phyloP scores from a whole-genome alignment of 2,329 filamentous ascomycete species.

The Hypoxylon sp. region DNA sequence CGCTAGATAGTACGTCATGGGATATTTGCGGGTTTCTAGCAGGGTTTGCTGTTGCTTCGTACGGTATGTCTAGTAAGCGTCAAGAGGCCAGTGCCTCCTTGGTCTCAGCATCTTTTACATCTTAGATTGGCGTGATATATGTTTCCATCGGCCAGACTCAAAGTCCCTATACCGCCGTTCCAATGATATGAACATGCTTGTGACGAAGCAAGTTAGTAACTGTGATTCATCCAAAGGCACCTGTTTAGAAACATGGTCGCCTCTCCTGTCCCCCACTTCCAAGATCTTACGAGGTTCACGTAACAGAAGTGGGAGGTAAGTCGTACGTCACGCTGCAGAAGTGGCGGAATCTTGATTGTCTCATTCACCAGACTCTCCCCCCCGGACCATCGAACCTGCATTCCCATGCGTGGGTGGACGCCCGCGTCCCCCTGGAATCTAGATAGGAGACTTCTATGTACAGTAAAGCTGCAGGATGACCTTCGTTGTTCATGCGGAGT shows the following conservation, averaged over 20 bases:
- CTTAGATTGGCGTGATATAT: not conserved
- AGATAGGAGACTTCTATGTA: constrained; percentile 22
- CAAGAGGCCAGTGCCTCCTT: not conserved
- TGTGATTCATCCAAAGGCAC: not conserved
- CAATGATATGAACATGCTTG: not conserved
- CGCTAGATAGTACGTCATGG: constrained; percentile 19
- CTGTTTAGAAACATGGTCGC: not conserved
- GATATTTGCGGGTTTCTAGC: constrained; percentile 2
- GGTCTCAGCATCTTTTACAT: not conserved
- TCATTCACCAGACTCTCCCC: constrained; percentile 13
- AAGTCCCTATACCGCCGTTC: not conserved
- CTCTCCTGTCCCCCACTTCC: not conserved
- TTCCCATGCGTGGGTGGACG: constrained; percentile 18
- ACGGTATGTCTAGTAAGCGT: constrained; percentile 19
- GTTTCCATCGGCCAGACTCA: not conserved
- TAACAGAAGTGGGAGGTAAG: constrained; percentile 16
- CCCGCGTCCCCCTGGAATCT: constrained; percentile 12
- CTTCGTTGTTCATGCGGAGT: constrained; percentile 22
- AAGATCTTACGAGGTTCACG: constrained; percentile 17
- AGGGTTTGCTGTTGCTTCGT: constrained; percentile 17
- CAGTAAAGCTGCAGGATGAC: constrained; percentile 11
- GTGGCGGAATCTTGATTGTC: constrained; percentile 16
- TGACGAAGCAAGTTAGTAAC: not conserved
- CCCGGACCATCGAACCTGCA: constrained; percentile 23
- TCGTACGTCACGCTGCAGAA: constrained; percentile 38